Evolutionary conservation across 306 rosid species (phyloP).

Genomic region (Cajanus cajan): DNA sequence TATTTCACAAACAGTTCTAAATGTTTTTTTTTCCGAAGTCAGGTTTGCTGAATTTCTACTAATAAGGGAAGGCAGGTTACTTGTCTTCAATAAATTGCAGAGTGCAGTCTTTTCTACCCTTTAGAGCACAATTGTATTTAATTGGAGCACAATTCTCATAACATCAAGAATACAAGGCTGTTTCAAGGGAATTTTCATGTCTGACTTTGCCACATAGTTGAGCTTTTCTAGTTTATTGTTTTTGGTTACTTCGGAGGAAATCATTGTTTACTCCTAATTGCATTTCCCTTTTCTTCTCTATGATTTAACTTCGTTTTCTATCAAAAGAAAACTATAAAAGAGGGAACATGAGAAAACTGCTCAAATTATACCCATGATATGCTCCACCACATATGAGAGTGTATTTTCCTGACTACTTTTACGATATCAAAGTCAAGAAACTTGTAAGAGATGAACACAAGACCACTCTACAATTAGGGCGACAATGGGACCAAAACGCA

Average conservation of each 20-base stretch:
- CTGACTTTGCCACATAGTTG: background rate
- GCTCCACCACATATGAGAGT: background rate
- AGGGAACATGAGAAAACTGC: background rate
- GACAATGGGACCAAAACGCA: background rate
- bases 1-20: background rate
- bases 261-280: background rate
- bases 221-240: background rate
- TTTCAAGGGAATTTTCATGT: background rate
- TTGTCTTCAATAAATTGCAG: background rate
- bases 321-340: background rate
- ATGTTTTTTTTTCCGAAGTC: background rate
- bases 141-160: background rate
- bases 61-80: background rate
- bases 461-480: background rate
- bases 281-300: background rate
- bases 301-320: background rate
- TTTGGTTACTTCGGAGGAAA: background rate
- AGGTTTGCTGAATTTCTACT: background rate
- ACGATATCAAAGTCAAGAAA: background rate
- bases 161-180: background rate
- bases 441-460: background rate
- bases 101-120: background rate
- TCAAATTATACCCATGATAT: background rate
- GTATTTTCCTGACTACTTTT: background rate
- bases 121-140: background rate